phyloP scores from a whole-genome alignment of 169 alveolate species.

The Cryptosporidium sp. region DNA sequence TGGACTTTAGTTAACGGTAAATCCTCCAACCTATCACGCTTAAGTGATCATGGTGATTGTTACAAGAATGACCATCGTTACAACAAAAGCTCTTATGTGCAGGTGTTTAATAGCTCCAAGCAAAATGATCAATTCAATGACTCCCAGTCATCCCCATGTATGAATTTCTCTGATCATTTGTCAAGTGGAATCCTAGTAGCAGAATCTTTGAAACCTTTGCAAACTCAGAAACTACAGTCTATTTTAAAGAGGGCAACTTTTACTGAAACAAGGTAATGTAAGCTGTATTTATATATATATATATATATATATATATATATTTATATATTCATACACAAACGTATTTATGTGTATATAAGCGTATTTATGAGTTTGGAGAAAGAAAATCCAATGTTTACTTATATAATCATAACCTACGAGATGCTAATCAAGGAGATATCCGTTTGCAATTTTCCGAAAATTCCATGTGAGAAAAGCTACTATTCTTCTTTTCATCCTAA shows the following conservation, averaged over 20 bases:
- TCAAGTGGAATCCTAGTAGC: not conserved
- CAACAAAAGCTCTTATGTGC: not conserved
- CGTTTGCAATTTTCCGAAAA: not conserved
- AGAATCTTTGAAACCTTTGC: conserved; percentile 38
- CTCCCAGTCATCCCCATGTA: not conserved
- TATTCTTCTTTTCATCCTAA: not conserved
- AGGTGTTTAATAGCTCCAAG: not conserved
- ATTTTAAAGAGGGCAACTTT: conserved; percentile 2
- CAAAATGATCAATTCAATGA: not conserved
- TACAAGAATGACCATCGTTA: not conserved
- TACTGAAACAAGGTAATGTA: not conserved
- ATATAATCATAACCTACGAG: not conserved
- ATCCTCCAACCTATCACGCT: not conserved
- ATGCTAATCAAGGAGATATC: not conserved
- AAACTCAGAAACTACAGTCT: conserved; percentile 65
- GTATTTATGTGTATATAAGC: too few species aligned
- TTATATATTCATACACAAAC: too few species aligned
- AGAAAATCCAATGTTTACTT: not conserved
- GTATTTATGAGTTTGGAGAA: not conserved
- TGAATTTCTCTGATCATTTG: not conserved
- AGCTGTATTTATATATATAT: not conserved
- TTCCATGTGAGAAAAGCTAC: not conserved
- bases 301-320: too few species aligned
- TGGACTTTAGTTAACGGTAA: conserved; percentile 3
- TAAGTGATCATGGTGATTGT: not conserved